Evolutionary conservation across 306 rosid species (phyloP), one percentile per base, ranked within the genome.

Genomic region (Inga leiocalycina): DNA sequence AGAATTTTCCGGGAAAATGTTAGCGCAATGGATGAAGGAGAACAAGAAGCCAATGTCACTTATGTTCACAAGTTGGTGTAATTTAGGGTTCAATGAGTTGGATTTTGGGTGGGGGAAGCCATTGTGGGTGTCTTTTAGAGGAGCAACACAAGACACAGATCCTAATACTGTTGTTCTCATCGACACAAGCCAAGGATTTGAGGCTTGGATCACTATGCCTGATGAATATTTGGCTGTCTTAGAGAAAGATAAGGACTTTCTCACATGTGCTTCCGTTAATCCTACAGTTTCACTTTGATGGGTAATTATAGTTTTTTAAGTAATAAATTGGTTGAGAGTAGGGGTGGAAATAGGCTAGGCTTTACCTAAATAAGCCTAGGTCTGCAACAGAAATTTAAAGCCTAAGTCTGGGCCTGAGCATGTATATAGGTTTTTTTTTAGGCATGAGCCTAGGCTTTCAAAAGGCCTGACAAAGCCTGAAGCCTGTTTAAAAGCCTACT

Each of bases 81-180:
- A 82, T 34, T 52, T 88, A 46, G 59, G 82, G 72, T 87, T 89
- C n/a, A 34, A 46, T 27, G 81, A 85, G 14, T 4, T 85, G 3
- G 91, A 89, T 73, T 91, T 91, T 77, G 91, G 95, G 16, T 85
- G 80, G 87, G 95, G 94, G 8, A 86, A 46, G 82, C 90, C 91
- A 10, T 51, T 74, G 64, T 89, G 93, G 93, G 71, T 62, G 56
- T 89, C 88, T 8, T 64, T 71, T 17, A 80, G 79, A 83, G 95
- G 92, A 4, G 88, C 84, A 72, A 83, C 81, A 45, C 86, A 85
- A 3, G 52, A 88, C n/a, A 81, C 46, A 19, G 76, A 84, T 11
- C 79, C 86, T 20, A 86, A 90, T 41, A 41, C 71, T 0, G 82
- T 82, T 22, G 14, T 88, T 43, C 74, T 92, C 13, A 86, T 81